phyloP scores from a whole-genome alignment of 2,329 filamentous ascomycete genomes.

The Fusarium setosum region DNA sequence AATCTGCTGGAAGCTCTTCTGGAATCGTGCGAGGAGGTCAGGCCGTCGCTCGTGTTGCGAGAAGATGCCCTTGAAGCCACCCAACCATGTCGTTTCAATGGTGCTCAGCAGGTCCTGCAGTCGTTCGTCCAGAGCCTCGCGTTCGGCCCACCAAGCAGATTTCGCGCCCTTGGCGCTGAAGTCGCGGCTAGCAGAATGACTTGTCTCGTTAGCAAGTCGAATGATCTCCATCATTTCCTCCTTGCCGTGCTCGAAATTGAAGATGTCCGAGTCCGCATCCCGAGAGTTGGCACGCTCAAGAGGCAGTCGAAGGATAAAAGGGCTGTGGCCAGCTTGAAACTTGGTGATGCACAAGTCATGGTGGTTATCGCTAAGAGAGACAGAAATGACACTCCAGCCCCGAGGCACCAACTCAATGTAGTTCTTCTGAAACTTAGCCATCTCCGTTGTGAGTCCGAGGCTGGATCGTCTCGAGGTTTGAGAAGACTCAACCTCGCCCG shows the following conservation, averaged over 20 bases:
- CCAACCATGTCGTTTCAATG: constrained; percentile 93
- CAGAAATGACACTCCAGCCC: constrained; percentile 86
- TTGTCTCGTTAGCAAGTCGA: constrained; percentile 82
- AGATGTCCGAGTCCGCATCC: constrained; percentile 81
- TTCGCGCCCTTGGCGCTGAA: constrained; percentile 81
- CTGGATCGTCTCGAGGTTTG: constrained; percentile 52
- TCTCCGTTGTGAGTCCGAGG: constrained; percentile 61
- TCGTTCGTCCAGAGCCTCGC: constrained; percentile 81
- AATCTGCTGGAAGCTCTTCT: constrained; percentile 80
- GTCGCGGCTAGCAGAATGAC: constrained; percentile 74
- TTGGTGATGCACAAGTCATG: constrained; percentile 93
- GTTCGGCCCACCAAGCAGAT: constrained; percentile 88
- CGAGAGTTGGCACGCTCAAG: constrained; percentile 84
- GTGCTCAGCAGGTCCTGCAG: constrained; percentile 83
- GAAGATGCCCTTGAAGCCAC: constrained; percentile 95
- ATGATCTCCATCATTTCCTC: constrained; percentile 87
- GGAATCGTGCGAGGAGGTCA: constrained; percentile 78
- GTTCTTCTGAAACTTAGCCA: constrained; percentile 77
- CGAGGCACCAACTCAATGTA: constrained; percentile 88
- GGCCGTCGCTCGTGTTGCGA: constrained; percentile 75
- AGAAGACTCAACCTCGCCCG: constrained; percentile 2
- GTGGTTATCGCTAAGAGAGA: constrained; percentile 83
- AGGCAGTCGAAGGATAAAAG: constrained; percentile 88
- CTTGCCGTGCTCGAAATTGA: constrained; percentile 84
- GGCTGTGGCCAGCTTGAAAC: constrained; percentile 77